phyloP scores from a whole-genome alignment of 2,329 filamentous ascomycete species.

The Zelopaecilomyces penicillatus region DNA sequence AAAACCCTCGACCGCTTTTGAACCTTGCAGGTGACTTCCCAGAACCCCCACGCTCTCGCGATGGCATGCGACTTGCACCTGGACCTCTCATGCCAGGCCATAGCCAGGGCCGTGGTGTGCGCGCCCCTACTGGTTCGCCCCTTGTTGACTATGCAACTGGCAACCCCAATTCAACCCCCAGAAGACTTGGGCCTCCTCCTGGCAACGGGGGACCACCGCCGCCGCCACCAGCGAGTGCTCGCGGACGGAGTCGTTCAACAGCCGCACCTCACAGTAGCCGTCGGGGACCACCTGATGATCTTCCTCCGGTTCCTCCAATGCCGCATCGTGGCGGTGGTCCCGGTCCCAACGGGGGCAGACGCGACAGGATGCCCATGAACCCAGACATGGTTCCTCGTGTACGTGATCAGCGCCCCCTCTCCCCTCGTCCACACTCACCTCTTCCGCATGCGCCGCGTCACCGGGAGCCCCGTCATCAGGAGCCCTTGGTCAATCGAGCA shows the following conservation, averaged over 20 bases:
- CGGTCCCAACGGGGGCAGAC: constrained; percentile 1
- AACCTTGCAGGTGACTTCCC: constrained; percentile 55
- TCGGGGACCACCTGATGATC: constrained; percentile 7
- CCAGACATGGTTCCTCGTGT: background rate
- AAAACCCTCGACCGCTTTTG: constrained; percentile 51
- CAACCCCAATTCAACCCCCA: constrained; percentile 3
- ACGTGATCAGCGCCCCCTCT: background rate
- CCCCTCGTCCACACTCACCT: no score
- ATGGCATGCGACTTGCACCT: constrained; percentile 28
- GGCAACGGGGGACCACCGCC: constrained; percentile 6
- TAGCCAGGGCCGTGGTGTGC: constrained; percentile 34
- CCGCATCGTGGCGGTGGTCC: background rate
- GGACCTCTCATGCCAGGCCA: constrained; percentile 1
- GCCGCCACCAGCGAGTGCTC: constrained; percentile 6
- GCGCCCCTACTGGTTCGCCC: constrained; percentile 27
- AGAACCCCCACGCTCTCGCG: constrained; percentile 50
- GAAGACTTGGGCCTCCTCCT: constrained; percentile 1
- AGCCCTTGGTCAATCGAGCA: constrained; percentile 24
- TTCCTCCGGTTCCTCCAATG: constrained; percentile 18
- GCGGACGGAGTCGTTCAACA: constrained; percentile 18
- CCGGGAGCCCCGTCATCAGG: constrained; percentile 10
- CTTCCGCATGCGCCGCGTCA: background rate
- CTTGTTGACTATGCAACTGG: constrained; percentile 39
- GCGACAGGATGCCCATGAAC: background rate
- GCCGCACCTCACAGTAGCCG: constrained; percentile 9